Evolutionary conservation across 306 rosid genomes (phyloP).

Genomic region (Pyrus betulifolia): DNA sequence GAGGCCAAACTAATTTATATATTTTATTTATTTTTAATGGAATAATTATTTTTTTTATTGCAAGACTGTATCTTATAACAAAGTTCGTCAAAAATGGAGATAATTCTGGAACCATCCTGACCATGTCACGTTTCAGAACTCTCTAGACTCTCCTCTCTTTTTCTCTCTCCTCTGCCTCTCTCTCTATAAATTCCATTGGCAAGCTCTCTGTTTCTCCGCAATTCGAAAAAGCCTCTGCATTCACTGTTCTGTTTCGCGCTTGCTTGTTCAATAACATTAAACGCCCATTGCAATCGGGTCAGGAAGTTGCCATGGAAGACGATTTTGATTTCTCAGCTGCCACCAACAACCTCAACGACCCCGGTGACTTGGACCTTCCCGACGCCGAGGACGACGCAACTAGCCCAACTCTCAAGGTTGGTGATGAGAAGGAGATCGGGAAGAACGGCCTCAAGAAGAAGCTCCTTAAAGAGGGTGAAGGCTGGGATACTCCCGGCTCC

Average conservation of each 20-base stretch:
- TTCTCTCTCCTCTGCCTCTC: not conserved
- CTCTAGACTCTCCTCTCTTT: conserved; percentile 3
- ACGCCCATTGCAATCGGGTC: too few relatives aligned
- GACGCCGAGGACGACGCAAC: conserved; percentile 18
- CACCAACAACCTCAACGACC: conserved; percentile 8
- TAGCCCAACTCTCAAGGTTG: conserved; percentile 44
- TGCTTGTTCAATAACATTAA: too few relatives aligned
- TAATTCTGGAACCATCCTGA: conserved; percentile 27
- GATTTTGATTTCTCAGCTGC: conserved; percentile 48
- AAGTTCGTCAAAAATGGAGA: not conserved
- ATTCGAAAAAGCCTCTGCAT: not conserved
- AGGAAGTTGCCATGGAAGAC: conserved; percentile 33
- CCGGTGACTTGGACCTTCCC: conserved; percentile 33
- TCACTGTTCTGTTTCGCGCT: not conserved
- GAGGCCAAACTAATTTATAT: too few relatives aligned
- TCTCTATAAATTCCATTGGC: conserved; percentile 2
- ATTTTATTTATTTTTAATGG: too few relatives aligned
- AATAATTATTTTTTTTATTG: not conserved
- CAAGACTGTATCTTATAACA: not conserved
- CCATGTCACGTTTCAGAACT: conserved; percentile 11
- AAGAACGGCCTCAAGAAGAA: conserved; percentile 69
- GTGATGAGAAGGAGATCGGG: conserved; percentile 74
- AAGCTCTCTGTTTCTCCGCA: not conserved
- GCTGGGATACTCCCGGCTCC: conserved; percentile 54
- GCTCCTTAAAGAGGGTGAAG: conserved; percentile 66